phyloP scores from a whole-genome alignment of 768 basidiomycete species.

The Plicaturopsis crispa region DNA sequence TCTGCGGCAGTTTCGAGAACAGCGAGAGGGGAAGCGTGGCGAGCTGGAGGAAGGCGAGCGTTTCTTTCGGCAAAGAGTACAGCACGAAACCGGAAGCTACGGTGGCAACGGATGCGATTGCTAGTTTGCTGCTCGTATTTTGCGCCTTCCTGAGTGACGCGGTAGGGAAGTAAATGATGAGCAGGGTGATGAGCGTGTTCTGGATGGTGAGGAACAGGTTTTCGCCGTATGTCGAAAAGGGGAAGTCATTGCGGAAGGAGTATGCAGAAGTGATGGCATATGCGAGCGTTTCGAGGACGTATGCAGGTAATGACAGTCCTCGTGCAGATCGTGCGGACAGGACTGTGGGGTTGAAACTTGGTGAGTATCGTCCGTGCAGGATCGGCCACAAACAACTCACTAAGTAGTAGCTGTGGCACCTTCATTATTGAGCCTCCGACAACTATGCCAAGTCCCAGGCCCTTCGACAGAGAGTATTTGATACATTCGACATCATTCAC shows the following conservation, averaged over 20 bases:
- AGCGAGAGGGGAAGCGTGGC: slow-evolving; percentile 86
- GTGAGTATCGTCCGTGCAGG: slow-evolving; percentile 4
- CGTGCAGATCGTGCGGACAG: slow-evolving; percentile 67
- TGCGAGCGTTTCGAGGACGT: slow-evolving; percentile 83
- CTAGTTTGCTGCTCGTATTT: slow-evolving; percentile 22
- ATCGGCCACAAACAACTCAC: slow-evolving; percentile 36
- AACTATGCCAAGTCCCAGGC: slow-evolving; percentile 87
- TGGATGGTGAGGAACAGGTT: slow-evolving; percentile 90
- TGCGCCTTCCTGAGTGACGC: slow-evolving; percentile 16
- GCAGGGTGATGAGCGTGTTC: slow-evolving; percentile 80
- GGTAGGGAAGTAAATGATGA: slow-evolving; percentile 65
- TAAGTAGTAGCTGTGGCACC: slow-evolving; percentile 85
- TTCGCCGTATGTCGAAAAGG: slow-evolving; percentile 97
- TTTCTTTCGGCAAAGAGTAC: slow-evolving; percentile 35
- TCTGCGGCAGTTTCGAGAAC: slow-evolving; percentile 93
- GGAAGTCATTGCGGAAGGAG: slow-evolving; percentile 77
- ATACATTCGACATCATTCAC: slow-evolving; percentile 73
- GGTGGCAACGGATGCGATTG: slow-evolving; percentile 21
- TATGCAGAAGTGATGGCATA: slow-evolving; percentile 90
- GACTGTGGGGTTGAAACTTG: slow-evolving; percentile 48
- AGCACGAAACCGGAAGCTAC: slow-evolving; percentile 31
- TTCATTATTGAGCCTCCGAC: slow-evolving; percentile 93
- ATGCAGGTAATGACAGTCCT: slow-evolving; percentile 82
- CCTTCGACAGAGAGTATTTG: slow-evolving; percentile 90
- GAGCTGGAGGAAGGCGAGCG: slow-evolving; percentile 69